Percentiles rank a stretch among this genome's conserved stretches.
Evolutionary conservation across 2,329 filamentous ascomycete genomes (phyloP).

Genomic region (Aspergillus sp.): DNA sequence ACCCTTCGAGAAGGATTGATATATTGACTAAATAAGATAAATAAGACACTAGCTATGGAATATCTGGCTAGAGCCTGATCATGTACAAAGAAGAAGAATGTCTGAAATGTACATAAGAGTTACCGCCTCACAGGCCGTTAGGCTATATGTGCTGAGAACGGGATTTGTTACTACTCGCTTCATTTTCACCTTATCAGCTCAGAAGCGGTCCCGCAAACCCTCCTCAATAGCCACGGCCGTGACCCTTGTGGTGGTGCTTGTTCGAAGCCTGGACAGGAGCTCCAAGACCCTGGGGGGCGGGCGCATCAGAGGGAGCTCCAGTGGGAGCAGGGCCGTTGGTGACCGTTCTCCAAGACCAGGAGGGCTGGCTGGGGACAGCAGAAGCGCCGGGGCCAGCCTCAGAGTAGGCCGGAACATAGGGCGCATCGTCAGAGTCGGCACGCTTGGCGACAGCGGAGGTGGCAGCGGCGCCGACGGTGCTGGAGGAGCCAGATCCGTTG

Average conservation of each 20-base stretch:
- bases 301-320: neutral
- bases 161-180: too few species aligned
- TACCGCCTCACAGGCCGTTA: neutral
- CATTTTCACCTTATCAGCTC: too few species aligned
- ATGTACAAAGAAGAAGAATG: slow-evolving; percentile 1
- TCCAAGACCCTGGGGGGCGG: neutral
- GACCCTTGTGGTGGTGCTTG: neutral
- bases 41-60: neutral
- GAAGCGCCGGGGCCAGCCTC: slow-evolving; percentile 17
- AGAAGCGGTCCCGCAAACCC: too few species aligned
- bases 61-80: neutral
- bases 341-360: slow-evolving; percentile 18
- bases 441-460: slow-evolving; percentile 14
- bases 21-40: neutral
- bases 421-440: neutral
- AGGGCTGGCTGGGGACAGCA: slow-evolving; percentile 7
- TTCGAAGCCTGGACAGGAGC: neutral
- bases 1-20: neutral
- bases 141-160: neutral
- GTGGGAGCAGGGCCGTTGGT: neutral
- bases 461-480: slow-evolving; percentile 3
- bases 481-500: slow-evolving; percentile 9
- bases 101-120: neutral
- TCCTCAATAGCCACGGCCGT: neutral
- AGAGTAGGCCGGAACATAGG: slow-evolving; percentile 7